phyloP scores from a whole-genome alignment of 225 moss, liverwort and hornwort genomes.

The Bryum argenteum region DNA sequence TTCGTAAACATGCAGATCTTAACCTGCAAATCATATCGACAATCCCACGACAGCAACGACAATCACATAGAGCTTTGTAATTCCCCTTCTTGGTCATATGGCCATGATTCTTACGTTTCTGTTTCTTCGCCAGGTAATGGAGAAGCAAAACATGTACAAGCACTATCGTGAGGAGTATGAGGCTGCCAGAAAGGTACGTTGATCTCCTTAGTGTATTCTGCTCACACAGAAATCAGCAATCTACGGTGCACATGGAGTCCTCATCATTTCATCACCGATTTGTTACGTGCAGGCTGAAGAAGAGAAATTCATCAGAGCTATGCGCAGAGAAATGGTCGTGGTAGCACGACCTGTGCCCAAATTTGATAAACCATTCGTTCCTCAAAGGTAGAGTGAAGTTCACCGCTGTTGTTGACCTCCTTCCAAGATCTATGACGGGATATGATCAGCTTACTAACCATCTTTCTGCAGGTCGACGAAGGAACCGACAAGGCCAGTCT shows the following conservation, averaged over 20 bases:
- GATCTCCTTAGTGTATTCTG: background rate
- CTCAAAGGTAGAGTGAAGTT: slow-evolving; percentile 35
- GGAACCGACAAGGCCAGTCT: slow-evolving; percentile 56
- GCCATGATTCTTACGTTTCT: background rate
- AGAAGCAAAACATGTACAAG: slow-evolving; percentile 88
- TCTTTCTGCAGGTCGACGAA: slow-evolving; percentile 44
- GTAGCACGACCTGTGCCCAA: slow-evolving; percentile 57
- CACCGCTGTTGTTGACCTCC: background rate
- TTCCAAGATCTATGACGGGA: too few species aligned
- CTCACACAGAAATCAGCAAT: too few species aligned
- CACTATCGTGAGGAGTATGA: slow-evolving; percentile 95
- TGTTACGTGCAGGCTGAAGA: slow-evolving; percentile 45
- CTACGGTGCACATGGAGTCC: too few species aligned
- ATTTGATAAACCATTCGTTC: slow-evolving; percentile 54
- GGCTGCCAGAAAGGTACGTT: slow-evolving; percentile 72
- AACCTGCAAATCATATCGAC: too few species aligned
- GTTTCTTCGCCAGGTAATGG: slow-evolving; percentile 56
- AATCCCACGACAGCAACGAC: too few species aligned
- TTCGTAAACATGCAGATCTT: too few species aligned
- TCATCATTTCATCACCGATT: background rate
- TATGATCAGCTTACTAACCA: too few species aligned
- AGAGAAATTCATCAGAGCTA: slow-evolving; percentile 55
- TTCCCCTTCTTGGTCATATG: background rate
- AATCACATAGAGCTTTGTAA: background rate
- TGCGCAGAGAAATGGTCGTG: slow-evolving; percentile 61